Conservation (phyloP, 176 grass and related monocot genomes). For the Carex parvula region DNA sequence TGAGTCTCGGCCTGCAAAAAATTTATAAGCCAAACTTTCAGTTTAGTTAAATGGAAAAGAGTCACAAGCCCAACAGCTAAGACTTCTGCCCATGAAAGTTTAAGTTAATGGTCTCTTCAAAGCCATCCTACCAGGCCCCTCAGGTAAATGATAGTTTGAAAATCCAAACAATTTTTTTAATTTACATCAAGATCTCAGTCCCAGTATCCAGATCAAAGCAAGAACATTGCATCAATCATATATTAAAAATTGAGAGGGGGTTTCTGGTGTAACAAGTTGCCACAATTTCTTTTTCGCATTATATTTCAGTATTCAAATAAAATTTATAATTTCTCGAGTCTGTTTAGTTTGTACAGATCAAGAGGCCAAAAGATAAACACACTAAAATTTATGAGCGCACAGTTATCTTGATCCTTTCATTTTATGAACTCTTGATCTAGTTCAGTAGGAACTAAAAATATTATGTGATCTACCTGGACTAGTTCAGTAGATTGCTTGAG, state of each 20-base stretch:
- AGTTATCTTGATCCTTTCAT: background rate
- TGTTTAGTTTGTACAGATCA: background rate
- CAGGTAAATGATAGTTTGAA: background rate
- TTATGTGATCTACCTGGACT: background rate
- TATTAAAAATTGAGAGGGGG: background rate
- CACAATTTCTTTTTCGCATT: background rate
- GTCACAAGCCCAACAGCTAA: background rate
- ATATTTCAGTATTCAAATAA: background rate
- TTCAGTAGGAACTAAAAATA: background rate
- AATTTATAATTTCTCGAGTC: background rate
- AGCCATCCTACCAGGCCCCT: background rate
- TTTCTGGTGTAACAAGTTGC: background rate
- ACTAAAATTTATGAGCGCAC: background rate
- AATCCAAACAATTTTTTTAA: background rate
- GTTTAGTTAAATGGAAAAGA: background rate
- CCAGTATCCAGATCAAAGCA: background rate
- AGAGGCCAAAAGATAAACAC: background rate
- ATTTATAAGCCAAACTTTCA: background rate
- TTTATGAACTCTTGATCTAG: background rate
- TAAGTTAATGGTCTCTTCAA: conserved; percentile 16
- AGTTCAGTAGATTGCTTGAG: background rate
- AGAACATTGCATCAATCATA: background rate
- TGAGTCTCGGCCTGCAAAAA: conserved; percentile 74
- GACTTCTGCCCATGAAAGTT: background rate
- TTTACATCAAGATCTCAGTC: background rate